Evolutionary conservation across 2,329 filamentous ascomycete genomes (phyloP), one percentile per base, ranked within the genome.

Genomic region (Geoglossum cookeanum): DNA sequence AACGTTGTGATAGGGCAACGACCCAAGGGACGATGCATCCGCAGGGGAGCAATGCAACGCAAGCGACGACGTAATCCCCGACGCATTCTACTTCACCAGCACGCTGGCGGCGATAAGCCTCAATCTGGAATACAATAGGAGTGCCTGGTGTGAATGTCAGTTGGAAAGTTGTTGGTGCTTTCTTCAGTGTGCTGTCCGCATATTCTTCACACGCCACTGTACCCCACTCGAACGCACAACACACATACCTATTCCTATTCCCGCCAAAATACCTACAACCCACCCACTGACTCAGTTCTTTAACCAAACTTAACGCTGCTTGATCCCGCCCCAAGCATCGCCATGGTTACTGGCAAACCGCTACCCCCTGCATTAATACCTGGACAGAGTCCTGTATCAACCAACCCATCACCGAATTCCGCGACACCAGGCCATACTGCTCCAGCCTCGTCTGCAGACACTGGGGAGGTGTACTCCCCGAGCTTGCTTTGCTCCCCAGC

Each of bases 341-440:
- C 22, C 11, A 55, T 55, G 54, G 54, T 55, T 42, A 5, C 15
- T 27, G 35, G 54, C 1, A 55, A 45, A 17, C 35, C 54, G 27
- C 3, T 45, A 11, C 54, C 54, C 11, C 44, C 54, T 13, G 27
- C 54, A 22, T n/a, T 37, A n/a, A 37, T 9, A 32, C 30, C 49
- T 13, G 11, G 48, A 55, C 33, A 37, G n/a, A 32, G 27, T 9
- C 15, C 32, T 5, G 9, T 37, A 57, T 15, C 47, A 54, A 42
- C 32, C n/a, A 8, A 37, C 32, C 27, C n/a, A 51, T 15, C 39
- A 4, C 55, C 59, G 4, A 59, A 59, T 56, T 56, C 56, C n/a
- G 27, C 30, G 47, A 56, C 32, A n/a, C 4, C 54, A 4, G 13
- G 4, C n/a, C n/a, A 9, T 13, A 13, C 11, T 42, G n/a, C 39